Conservation (phyloP, 345 rosid genomes). For the Populus pruinosa region DNA sequence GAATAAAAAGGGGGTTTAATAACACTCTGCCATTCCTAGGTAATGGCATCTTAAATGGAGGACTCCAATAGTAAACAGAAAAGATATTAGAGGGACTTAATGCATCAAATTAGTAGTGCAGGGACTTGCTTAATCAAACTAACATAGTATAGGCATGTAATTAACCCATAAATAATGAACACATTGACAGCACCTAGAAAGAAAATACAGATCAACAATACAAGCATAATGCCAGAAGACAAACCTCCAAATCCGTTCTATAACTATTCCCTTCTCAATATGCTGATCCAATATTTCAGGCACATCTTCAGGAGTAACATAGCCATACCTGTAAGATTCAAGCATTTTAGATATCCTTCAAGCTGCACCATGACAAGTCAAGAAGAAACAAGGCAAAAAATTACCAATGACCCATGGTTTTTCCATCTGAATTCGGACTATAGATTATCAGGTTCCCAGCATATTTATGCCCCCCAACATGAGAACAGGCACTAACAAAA, state of each 20-base stretch:
- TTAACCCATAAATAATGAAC: not conserved
- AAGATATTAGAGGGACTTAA: too few species aligned
- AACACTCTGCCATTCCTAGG: too few species aligned
- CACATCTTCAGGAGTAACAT: conserved; percentile 87
- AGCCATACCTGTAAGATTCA: conserved; percentile 71
- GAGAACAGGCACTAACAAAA: conserved; percentile 75
- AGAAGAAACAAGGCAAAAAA: conserved; percentile 3
- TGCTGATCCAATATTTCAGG: conserved; percentile 87
- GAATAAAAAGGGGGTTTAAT: too few species aligned
- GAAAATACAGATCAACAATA: not conserved
- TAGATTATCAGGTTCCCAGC: conserved; percentile 90
- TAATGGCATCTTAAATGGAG: too few species aligned
- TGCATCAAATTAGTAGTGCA: too few species aligned
- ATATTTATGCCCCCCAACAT: conserved; percentile 92
- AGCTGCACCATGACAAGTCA: not conserved
- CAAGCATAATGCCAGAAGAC: not conserved
- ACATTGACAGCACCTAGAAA: not conserved
- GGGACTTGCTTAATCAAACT: too few species aligned
- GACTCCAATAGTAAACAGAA: too few species aligned
- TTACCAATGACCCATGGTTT: conserved; percentile 74
- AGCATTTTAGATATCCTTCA: conserved; percentile 3
- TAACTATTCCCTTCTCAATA: conserved; percentile 64
- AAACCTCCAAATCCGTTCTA: conserved; percentile 82
- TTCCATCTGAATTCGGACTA: conserved; percentile 63
- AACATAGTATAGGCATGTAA: too few species aligned